A percentile compares a stretch with the other conserved stretches of the same genome.
phyloP scores from a whole-genome alignment of 805 yeast species.

The Saccharomycopsis lassenensis region DNA sequence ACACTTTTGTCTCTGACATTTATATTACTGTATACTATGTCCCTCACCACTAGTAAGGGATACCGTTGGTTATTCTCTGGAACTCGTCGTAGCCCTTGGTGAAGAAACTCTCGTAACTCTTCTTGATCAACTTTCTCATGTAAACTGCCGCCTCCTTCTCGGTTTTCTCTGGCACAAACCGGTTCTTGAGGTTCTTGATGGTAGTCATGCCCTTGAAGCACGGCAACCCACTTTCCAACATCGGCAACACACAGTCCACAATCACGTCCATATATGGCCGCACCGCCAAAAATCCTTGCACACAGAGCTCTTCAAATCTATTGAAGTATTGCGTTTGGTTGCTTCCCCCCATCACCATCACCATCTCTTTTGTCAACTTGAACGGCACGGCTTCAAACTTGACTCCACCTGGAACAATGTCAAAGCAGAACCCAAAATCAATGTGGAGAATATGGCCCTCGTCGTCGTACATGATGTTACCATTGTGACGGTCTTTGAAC shows the following conservation, averaged over 20 bases:
- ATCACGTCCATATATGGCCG: conserved; percentile 83
- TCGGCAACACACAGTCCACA: conserved; percentile 76
- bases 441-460: conserved; percentile 92
- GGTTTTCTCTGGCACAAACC: conserved; percentile 73
- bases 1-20: not conserved
- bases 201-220: conserved; percentile 83
- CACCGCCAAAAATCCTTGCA: conserved; percentile 81
- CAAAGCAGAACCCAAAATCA: conserved; percentile 98
- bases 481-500: conserved; percentile 96
- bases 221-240: conserved; percentile 92
- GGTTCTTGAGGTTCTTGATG: conserved; percentile 57
- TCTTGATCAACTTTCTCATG: conserved; percentile 65
- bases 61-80: conserved; percentile 93
- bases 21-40: not conserved
- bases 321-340: conserved; percentile 72
- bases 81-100: conserved; percentile 97
- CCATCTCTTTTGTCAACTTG: conserved; percentile 93
- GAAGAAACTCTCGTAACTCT: conserved; percentile 76
- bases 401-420: conserved; percentile 98
- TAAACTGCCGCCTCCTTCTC: conserved; percentile 78
- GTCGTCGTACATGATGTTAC: conserved; percentile 92
- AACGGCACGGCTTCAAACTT: conserved; percentile 97
- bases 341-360: conserved; percentile 89
- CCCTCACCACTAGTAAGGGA: conserved; percentile 55
- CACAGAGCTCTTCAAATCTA: conserved; percentile 93